Evolutionary conservation across 2,329 filamentous ascomycete species (phyloP).

Genomic region (Epicoccum nigrum): DNA sequence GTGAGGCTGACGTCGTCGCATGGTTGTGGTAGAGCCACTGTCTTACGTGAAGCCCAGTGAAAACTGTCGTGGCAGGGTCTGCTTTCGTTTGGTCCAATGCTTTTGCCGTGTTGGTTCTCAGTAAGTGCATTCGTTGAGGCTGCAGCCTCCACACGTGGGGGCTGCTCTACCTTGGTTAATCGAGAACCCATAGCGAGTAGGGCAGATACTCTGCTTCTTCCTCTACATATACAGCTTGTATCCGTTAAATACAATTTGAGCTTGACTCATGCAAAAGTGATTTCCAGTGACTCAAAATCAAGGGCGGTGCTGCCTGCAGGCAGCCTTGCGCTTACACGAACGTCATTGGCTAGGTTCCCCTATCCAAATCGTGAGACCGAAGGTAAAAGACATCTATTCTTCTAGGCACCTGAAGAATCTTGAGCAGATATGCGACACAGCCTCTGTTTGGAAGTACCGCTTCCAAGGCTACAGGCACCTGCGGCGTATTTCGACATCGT

Average conservation of each 20-base stretch:
- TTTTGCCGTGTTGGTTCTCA: conserved; percentile 16
- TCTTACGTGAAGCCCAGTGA: not conserved
- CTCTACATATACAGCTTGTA: not conserved
- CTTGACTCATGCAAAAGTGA: conserved; percentile 26
- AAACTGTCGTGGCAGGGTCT: conserved; percentile 18
- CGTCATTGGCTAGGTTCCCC: conserved; percentile 28
- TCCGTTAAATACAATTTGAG: conserved; percentile 13
- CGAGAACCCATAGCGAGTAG: conserved; percentile 35
- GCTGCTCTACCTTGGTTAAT: conserved; percentile 30
- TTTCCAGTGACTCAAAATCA: conserved; percentile 29
- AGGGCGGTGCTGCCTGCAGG: conserved; percentile 34
- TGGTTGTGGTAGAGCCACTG: not conserved
- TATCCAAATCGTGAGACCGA: too few relatives aligned
- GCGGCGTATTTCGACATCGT: too few relatives aligned
- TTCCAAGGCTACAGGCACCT: too few relatives aligned
- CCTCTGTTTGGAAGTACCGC: too few relatives aligned
- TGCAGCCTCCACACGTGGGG: conserved; percentile 23
- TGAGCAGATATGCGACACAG: too few relatives aligned
- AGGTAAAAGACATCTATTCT: too few relatives aligned
- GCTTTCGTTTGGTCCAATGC: conserved; percentile 16
- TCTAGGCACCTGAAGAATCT: too few relatives aligned
- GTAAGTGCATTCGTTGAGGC: conserved; percentile 19
- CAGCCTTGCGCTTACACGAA: conserved; percentile 25
- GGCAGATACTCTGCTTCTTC: not conserved
- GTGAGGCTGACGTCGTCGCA: conserved; percentile 20